Conservation (phyloP, 257 asterid genomes). For the Ilex asprella region DNA sequence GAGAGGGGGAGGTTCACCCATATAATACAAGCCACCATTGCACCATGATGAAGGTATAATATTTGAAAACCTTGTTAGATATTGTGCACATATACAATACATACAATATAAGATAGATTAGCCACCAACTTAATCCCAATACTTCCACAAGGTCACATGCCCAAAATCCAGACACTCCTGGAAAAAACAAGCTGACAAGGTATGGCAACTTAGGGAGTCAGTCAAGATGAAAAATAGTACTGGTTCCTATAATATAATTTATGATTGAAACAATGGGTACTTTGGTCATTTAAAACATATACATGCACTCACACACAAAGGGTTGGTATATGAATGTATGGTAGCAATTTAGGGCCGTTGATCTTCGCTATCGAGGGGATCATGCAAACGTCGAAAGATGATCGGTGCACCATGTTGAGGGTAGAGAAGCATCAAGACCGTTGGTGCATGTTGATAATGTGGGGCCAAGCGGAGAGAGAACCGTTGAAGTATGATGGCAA, state of each 20-base stretch:
- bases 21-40: not conserved
- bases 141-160: constrained; percentile 10
- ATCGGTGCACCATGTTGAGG: constrained; percentile 43
- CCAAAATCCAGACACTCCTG: constrained; percentile 17
- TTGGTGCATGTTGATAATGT: constrained; percentile 38
- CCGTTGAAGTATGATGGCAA: constrained; percentile 37
- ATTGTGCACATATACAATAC: constrained; percentile 18
- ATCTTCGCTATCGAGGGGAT: constrained; percentile 1
- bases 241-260: constrained; percentile 12
- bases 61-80: constrained; percentile 23
- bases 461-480: constrained; percentile 25
- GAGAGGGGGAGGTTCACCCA: no score
- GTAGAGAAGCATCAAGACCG: constrained; percentile 40
- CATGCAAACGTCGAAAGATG: constrained; percentile 22
- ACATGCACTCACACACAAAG: constrained; percentile 21
- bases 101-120: constrained; percentile 4
- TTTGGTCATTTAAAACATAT: not conserved
- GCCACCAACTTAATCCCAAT: constrained; percentile 22
- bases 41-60: not conserved
- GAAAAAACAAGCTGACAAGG: constrained; percentile 17
- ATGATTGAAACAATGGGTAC: constrained; percentile 1
- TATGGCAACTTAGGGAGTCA: not conserved
- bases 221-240: constrained; percentile 7
- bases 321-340: not conserved
- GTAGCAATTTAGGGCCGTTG: constrained; percentile 8